Evolutionary conservation across 2,329 filamentous ascomycete species (phyloP).

Genomic region (Neoarthrinium moseri): DNA sequence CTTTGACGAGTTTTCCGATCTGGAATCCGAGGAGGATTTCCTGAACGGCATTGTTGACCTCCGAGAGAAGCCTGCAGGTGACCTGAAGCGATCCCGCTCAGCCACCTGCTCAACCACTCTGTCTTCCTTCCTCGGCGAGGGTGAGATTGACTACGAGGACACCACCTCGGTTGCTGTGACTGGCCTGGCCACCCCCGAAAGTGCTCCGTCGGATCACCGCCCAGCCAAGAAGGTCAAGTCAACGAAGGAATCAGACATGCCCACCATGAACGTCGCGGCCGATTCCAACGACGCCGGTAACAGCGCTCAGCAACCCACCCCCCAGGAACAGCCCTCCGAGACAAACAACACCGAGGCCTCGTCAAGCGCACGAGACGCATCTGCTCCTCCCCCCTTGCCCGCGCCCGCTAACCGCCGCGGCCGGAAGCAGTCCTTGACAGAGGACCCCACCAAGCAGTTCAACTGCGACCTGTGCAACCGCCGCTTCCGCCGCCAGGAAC

Average conservation of each 20-base stretch:
- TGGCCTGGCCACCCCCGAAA: slow-evolving; percentile 62
- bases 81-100: slow-evolving; percentile 68
- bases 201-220: slow-evolving; percentile 51
- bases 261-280: slow-evolving; percentile 43
- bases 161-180: slow-evolving; percentile 59
- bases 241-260: slow-evolving; percentile 42
- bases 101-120: slow-evolving; percentile 66
- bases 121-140: slow-evolving; percentile 71
- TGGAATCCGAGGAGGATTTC: slow-evolving; percentile 90
- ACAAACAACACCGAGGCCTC: slow-evolving; percentile 27
- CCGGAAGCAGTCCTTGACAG: slow-evolving; percentile 96
- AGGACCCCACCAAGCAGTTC: slow-evolving; percentile 97
- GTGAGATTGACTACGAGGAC: slow-evolving; percentile 72
- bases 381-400: slow-evolving; percentile 37
- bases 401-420: slow-evolving; percentile 82
- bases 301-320: slow-evolving; percentile 31
- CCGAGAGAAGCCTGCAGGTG: slow-evolving; percentile 48
- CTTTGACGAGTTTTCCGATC: slow-evolving; percentile 84
- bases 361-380: slow-evolving; percentile 42
- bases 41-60: slow-evolving; percentile 72
- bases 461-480: slow-evolving; percentile 95
- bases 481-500: slow-evolving; percentile 96
- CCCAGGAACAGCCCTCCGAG: not conserved
- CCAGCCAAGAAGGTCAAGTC: slow-evolving; percentile 56
- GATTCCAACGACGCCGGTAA: slow-evolving; percentile 32